Evolutionary conservation across 2,329 filamentous ascomycete species (phyloP).

Genomic region (Colletotrichum sojae): DNA sequence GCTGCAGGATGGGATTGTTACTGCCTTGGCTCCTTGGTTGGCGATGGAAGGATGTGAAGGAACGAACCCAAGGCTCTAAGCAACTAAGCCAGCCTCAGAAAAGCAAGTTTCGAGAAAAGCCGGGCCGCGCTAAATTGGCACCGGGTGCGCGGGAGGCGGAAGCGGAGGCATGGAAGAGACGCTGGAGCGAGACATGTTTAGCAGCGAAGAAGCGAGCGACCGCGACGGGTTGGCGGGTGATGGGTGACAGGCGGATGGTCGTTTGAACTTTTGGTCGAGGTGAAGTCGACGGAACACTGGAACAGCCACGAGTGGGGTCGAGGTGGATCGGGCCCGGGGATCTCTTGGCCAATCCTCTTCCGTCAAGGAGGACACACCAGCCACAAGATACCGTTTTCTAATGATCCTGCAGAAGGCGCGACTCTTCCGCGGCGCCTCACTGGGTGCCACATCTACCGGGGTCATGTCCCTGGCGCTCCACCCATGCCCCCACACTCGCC

Average conservation of each 20-base stretch:
- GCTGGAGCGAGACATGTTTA: conserved; percentile 5
- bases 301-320: conserved; percentile 1
- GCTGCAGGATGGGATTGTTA: background rate
- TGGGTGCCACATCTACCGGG: conserved; percentile 2
- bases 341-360: conserved; percentile 16
- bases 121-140: conserved; percentile 7
- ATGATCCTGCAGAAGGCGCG: conserved; percentile 4
- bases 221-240: no score
- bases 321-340: background rate
- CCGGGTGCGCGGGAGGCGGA: background rate
- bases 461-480: background rate
- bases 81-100: background rate
- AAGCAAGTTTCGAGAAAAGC: conserved; percentile 1
- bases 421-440: conserved; percentile 4
- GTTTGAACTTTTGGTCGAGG: background rate
- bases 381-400: conserved; percentile 28
- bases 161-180: background rate
- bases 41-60: background rate
- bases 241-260: background rate
- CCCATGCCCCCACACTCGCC: background rate
- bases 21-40: background rate
- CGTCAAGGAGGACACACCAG: background rate
- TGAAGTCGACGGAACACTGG: background rate
- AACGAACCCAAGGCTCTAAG: background rate
- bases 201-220: conserved; percentile 1